Evolutionary conservation across 1,284 basidiomycete species (phyloP), one percentile per base, ranked within the genome.

Genomic region (Boletus subluridellus): DNA sequence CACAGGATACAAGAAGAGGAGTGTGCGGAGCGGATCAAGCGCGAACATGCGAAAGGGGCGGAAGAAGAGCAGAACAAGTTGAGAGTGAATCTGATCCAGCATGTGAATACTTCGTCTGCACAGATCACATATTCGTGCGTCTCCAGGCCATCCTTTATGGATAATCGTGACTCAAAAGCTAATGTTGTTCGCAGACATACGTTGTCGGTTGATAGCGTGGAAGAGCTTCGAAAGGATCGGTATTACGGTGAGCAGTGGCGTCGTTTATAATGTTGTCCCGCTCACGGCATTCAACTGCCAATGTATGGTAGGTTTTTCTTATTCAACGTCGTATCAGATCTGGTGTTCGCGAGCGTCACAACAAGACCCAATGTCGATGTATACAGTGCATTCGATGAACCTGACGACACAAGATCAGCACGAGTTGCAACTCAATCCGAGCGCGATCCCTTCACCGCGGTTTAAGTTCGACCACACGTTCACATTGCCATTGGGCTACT

Each of bases 341-440:
- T 57, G 37, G 5, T 69, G 69, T 8, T 35, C 9, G 9, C 50
- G 53, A 28, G 55, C 64, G 8, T 62, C 52, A 0, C 66, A 58
- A 30, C 48, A 67, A 51, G 69, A 71, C 1, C 68, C 75, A n/a
- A 49, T 55, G 32, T 44, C 68, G 0, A 50, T 70, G 32, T 78
- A 78, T 56, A 74, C 69, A 0, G 62, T 82, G 1, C 69, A 77
- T 52, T 26, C 66, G 0, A 63, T 84, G 48, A 68, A 74, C 6
- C 60, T 84, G 12, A 75, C 75, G 0, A 65, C 73, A 5, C 71
- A 77, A 8, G 77, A 83, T 60, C 71, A 72, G 42, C 78, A 83
- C 0, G 65, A 66, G 0, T 54, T 81, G 54, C 78, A 78, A 61
- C 50, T 79, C 2, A 68, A 81, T 60, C 54, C 70, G 0, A 67